Conservation (phyloP, 1,284 basidiomycete genomes). For the Papiliotrema flavescens region DNA sequence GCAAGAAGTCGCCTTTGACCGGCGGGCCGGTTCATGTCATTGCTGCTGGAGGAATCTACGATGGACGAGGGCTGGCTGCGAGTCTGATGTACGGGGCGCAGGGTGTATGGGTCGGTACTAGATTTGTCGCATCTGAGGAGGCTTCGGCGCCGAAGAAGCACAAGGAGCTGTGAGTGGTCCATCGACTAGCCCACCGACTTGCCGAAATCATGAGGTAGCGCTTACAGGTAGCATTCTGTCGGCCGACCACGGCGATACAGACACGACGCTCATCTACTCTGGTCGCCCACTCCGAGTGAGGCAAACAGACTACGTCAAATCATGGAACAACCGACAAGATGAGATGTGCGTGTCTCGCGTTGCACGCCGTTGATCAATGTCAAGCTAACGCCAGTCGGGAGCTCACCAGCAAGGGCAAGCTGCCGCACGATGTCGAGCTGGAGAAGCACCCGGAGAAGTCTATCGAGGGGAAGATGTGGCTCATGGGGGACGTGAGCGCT, state of each 20-base stretch:
- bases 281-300: slow-evolving; percentile 81
- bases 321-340: slow-evolving; percentile 55
- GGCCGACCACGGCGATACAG: slow-evolving; percentile 50
- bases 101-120: slow-evolving; percentile 83
- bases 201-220: neutral
- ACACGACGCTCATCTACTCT: slow-evolving; percentile 79
- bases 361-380: neutral
- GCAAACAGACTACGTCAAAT: slow-evolving; percentile 72
- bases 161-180: slow-evolving; percentile 59
- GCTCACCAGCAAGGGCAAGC: slow-evolving; percentile 68
- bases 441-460: slow-evolving; percentile 72
- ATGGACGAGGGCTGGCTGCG: slow-evolving; percentile 79
- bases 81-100: slow-evolving; percentile 79
- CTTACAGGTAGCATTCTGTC: slow-evolving; percentile 31
- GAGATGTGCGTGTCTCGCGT: slow-evolving; percentile 48
- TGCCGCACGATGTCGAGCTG: slow-evolving; percentile 68
- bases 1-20: slow-evolving; percentile 68
- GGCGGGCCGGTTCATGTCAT: slow-evolving; percentile 74
- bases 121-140: slow-evolving; percentile 79
- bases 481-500: slow-evolving; percentile 75
- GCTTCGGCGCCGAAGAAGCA: slow-evolving; percentile 76
- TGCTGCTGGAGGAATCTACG: slow-evolving; percentile 80
- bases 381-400: slow-evolving; percentile 63
- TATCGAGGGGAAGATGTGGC: slow-evolving; percentile 61
- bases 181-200: neutral